Conservation (phyloP, 1,284 basidiomycete genomes). For the Veloboletus limbatus region DNA sequence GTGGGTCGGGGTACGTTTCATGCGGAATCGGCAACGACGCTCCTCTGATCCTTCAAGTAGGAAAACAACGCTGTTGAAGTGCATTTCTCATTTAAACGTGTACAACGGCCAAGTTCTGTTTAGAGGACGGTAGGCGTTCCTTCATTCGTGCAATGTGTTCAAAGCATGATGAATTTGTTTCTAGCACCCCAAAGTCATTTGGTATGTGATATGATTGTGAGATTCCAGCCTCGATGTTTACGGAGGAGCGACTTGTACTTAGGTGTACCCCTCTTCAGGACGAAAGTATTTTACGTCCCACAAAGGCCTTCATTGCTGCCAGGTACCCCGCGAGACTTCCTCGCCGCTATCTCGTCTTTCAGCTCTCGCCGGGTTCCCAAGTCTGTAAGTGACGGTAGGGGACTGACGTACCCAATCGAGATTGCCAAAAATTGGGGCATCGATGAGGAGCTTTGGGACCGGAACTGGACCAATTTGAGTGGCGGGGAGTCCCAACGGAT, state of each 20-base stretch:
- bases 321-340: slow-evolving; percentile 73
- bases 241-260: not conserved
- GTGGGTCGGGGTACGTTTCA: slow-evolving; percentile 57
- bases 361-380: slow-evolving; percentile 43
- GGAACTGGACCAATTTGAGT: slow-evolving; percentile 74
- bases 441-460: slow-evolving; percentile 66
- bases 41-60: slow-evolving; percentile 32
- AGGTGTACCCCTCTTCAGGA: slow-evolving; percentile 78
- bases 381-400: slow-evolving; percentile 15
- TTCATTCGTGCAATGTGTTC: not conserved
- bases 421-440: slow-evolving; percentile 71
- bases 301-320: slow-evolving; percentile 83
- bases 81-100: slow-evolving; percentile 73
- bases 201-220: slow-evolving; percentile 37
- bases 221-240: slow-evolving; percentile 3
- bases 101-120: slow-evolving; percentile 67
- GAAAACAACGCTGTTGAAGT: slow-evolving; percentile 81
- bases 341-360: slow-evolving; percentile 56
- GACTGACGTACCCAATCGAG: slow-evolving; percentile 46
- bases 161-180: slow-evolving; percentile 3
- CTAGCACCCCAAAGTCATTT: slow-evolving; percentile 52
- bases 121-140: slow-evolving; percentile 53
- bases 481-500: slow-evolving; percentile 84
- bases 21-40: not conserved
- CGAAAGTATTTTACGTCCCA: slow-evolving; percentile 78